Evolutionary conservation across 345 rosid genomes (phyloP).

Genomic region (Eucalyptus melliodora): DNA sequence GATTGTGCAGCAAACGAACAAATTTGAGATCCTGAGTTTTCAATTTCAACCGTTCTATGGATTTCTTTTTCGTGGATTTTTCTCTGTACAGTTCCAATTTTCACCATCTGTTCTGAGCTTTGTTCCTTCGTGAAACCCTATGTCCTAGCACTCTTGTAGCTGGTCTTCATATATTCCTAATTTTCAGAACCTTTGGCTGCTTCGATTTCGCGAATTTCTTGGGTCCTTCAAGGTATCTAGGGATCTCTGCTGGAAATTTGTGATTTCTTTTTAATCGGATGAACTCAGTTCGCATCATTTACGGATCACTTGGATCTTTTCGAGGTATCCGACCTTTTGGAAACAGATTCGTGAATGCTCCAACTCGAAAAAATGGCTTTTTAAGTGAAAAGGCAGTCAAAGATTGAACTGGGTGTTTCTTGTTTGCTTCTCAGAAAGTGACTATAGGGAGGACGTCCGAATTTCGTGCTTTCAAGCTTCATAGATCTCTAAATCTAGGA

Average conservation of each 20-base stretch:
- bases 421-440: not conserved
- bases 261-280: too few relatives aligned
- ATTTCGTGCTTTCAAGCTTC: not conserved
- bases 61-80: not conserved
- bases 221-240: too few relatives aligned
- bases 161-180: not conserved
- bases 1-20: too few relatives aligned
- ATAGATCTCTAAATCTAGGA: not conserved
- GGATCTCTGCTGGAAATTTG: too few relatives aligned
- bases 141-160: not conserved
- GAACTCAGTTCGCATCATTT: too few relatives aligned
- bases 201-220: not conserved
- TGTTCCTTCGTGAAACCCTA: not conserved
- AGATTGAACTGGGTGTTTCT: not conserved
- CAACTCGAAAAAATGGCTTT: not conserved
- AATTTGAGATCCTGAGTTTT: not conserved
- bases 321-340: not conserved
- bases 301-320: not conserved
- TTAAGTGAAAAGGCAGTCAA: not conserved
- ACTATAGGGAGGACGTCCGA: not conserved
- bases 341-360: not conserved
- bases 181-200: not conserved
- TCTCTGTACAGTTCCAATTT: not conserved
- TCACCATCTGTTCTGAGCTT: not conserved
- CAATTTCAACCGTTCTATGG: not conserved